Conservation (phyloP, 2,329 filamentous ascomycete species). For the Claviceps pazoutovae region DNA sequence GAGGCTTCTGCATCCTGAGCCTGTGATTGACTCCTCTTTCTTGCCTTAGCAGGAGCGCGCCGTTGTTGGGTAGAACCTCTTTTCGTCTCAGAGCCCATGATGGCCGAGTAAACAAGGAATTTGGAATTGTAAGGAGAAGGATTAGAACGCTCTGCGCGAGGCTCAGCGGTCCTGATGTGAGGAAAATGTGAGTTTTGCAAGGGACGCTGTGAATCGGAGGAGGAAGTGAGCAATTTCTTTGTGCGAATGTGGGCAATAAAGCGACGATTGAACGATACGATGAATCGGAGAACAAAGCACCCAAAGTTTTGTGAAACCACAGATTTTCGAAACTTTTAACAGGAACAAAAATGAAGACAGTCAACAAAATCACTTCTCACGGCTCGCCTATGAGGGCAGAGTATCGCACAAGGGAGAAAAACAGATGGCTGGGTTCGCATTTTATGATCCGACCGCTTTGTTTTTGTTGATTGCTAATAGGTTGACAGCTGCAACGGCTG, state of each 20-base stretch:
- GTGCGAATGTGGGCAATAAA: neutral
- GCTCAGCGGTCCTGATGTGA: neutral
- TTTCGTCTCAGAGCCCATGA: constrained; percentile 6
- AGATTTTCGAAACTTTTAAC: too few species aligned
- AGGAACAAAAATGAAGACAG: neutral
- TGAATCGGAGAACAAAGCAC: neutral
- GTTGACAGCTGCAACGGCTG: constrained; percentile 3
- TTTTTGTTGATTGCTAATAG: neutral
- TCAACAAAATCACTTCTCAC: neutral
- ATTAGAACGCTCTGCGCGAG: neutral
- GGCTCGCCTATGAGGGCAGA: neutral
- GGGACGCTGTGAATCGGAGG: neutral
- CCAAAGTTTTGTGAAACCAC: neutral
- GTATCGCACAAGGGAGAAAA: neutral
- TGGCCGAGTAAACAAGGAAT: neutral
- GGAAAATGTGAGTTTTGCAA: neutral
- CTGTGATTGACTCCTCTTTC: constrained; percentile 6
- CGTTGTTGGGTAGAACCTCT: constrained; percentile 9
- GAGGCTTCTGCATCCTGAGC: constrained; percentile 5
- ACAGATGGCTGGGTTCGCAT: neutral
- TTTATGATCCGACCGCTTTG: neutral
- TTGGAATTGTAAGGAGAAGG: neutral
- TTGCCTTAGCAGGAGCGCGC: constrained; percentile 6
- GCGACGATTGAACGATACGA: neutral
- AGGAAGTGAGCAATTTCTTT: neutral